Percentiles rank a stretch among this genome's conserved stretches.
phyloP scores from a whole-genome alignment of 805 yeast species.

The Candida takata region DNA sequence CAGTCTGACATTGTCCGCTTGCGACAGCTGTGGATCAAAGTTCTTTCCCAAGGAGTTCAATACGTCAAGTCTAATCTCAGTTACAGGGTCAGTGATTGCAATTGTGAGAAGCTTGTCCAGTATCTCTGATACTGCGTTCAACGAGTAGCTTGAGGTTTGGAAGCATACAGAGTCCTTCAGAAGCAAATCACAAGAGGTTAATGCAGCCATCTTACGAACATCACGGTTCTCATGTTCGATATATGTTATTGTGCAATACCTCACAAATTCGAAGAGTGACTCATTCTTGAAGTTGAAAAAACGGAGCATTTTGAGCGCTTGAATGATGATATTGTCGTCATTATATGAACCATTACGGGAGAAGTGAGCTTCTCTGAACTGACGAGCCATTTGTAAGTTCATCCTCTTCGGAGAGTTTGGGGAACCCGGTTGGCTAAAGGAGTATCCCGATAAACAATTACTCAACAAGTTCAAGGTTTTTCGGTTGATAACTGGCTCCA shows the following conservation, averaged over 20 bases:
- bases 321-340: slow-evolving; percentile 53
- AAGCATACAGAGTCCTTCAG: slow-evolving; percentile 75
- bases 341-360: slow-evolving; percentile 55
- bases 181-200: slow-evolving; percentile 74
- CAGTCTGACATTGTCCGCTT: slow-evolving; percentile 81
- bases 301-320: slow-evolving; percentile 72
- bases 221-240: slow-evolving; percentile 73
- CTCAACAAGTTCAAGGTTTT: slow-evolving; percentile 67
- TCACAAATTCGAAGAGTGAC: slow-evolving; percentile 79
- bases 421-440: slow-evolving; percentile 79
- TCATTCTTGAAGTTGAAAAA: slow-evolving; percentile 68
- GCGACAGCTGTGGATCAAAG: slow-evolving; percentile 89
- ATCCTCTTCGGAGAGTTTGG: slow-evolving; percentile 50
- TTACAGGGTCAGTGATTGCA: slow-evolving; percentile 81
- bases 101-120: slow-evolving; percentile 72
- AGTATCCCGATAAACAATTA: slow-evolving; percentile 70
- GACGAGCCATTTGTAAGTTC: slow-evolving; percentile 61
- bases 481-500: slow-evolving; percentile 65
- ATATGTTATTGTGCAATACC: slow-evolving; percentile 77
- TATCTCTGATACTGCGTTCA: slow-evolving; percentile 79
- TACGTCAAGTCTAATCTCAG: slow-evolving; percentile 80
- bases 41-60: slow-evolving; percentile 61
- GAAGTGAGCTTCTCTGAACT: slow-evolving; percentile 69
- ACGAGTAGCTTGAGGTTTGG: slow-evolving; percentile 74
- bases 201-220: slow-evolving; percentile 77